Conservation (phyloP, 2,329 filamentous ascomycete genomes). For the Ascochyta fabae region DNA sequence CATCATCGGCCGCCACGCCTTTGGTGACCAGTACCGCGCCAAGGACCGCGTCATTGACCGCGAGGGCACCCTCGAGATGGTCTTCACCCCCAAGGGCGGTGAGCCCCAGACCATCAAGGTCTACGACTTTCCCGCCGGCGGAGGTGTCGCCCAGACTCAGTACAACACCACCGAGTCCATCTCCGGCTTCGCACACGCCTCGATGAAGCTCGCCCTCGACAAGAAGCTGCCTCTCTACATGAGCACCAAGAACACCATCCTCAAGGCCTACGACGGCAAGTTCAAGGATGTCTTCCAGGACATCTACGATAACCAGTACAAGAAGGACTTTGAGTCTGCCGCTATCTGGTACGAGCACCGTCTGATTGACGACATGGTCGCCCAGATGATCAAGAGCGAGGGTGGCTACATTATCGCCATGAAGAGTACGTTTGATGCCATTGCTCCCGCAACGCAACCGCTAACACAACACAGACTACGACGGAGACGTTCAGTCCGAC, state of each 20-base stretch:
- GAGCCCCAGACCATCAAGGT: conserved; percentile 87
- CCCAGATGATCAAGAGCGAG: conserved; percentile 99
- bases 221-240: conserved; percentile 96
- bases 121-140: conserved; percentile 84
- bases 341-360: conserved; percentile 99
- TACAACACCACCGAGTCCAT: conserved; percentile 99
- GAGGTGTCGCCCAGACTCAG: conserved; percentile 90
- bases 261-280: conserved; percentile 97
- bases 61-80: conserved; percentile 89
- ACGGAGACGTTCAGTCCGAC: conserved; percentile 98
- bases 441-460: conserved; percentile 9
- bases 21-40: conserved; percentile 97
- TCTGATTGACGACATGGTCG: conserved; percentile 99
- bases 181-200: conserved; percentile 90
- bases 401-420: conserved; percentile 97
- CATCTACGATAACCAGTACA: conserved; percentile 87
- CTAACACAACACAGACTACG: conserved; percentile 73
- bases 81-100: conserved; percentile 84
- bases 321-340: conserved; percentile 86
- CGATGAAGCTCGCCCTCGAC: conserved; percentile 91
- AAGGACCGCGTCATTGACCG: conserved; percentile 87
- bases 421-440: conserved; percentile 72
- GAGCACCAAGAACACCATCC: conserved; percentile 99
- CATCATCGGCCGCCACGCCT: conserved; percentile 97
- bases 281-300: conserved; percentile 99